Percentiles rank a stretch among this genome's conserved stretches.
Conservation (phyloP, 805 yeast species). For the Kodamaea leandrae region DNA sequence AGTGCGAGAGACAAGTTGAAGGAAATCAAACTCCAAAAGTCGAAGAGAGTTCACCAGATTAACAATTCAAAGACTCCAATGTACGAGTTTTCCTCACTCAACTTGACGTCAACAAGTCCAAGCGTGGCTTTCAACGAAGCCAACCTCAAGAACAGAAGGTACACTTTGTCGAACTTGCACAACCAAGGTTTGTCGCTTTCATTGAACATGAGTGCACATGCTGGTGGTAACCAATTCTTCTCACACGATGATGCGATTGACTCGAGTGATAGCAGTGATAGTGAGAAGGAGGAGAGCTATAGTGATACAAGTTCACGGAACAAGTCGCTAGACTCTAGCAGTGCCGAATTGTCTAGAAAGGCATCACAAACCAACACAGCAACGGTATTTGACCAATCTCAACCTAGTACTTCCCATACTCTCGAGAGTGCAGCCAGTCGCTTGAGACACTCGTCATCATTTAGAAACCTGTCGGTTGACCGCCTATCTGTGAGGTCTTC, state of each 20-base stretch:
- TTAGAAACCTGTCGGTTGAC: constrained; percentile 14
- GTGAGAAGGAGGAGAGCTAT: constrained; percentile 18
- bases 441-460: constrained; percentile 3
- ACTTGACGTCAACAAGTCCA: constrained; percentile 21
- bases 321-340: constrained; percentile 1
- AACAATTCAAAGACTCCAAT: constrained; percentile 6
- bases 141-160: constrained; percentile 36
- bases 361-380: too few species aligned
- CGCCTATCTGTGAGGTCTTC: constrained; percentile 33
- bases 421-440: constrained; percentile 5
- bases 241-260: constrained; percentile 22
- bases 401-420: constrained; percentile 1
- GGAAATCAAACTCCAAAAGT: constrained; percentile 33
- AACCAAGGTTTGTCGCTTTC: constrained; percentile 67
- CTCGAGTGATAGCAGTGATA: constrained; percentile 24
- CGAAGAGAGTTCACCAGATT: constrained; percentile 8
- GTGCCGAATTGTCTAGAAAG: background rate
- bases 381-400: too few species aligned
- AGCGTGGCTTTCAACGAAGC: constrained; percentile 14
- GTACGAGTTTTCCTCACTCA: constrained; percentile 27
- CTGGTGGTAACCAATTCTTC: constrained; percentile 27
- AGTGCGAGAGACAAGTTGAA: constrained; percentile 50
- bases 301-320: constrained; percentile 4
- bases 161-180: constrained; percentile 64
- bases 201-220: constrained; percentile 65